Evolutionary conservation across 1,284 basidiomycete genomes (phyloP), one percentile per base, ranked within the genome.

Genomic region (Trichosporon sp.): DNA sequence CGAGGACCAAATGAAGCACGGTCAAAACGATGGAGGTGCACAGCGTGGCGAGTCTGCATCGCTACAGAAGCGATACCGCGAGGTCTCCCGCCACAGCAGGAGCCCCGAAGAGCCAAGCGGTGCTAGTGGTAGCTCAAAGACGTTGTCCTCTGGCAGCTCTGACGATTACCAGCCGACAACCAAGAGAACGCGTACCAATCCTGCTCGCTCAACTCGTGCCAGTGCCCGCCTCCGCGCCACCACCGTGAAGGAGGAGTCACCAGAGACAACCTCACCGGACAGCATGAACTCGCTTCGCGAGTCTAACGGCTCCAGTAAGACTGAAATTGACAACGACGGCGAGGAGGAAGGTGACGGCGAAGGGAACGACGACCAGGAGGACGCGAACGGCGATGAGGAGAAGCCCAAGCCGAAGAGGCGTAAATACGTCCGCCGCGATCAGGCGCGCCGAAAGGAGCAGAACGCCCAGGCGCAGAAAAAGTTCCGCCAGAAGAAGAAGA

Each of bases 381-480:
- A 67, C 11, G 14, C 26, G 16, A 32, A 40, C 26, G 66, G 32
- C 4, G 48, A 26, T 26, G 26, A 67, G 8, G 59, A 63, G 37
- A 38, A 31, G 51, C 51, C 59, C 7, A 63, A 63, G 6, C 67
- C 66, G 2, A 71, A 73, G 69, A 70, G 73, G 21, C 71, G 72
- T 10, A 68, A 65, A 7, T 75, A 75, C 63, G 66, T 71, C 19
- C 70, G 74, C 26, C 71, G 76, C 43, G 75, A 78, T 37, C 70
- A 69, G 19, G 71, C 75, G 67, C 71, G 72, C n/a, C 70, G 78
- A 37, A 74, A 72, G 65, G 70, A 71, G 56, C 78, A 79, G 71
- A 79, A 78, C 51, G 76, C 75, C 14, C 70, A 70, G 67, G 76
- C 77, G 6, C 77, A 78, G 71, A 77, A 75, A 61, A 76, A 74